These are phyloP conservation scores for Striga hermonthica DNA, from an alignment of 305 asterid genomes.

Conservation along the genomic window DNA sequence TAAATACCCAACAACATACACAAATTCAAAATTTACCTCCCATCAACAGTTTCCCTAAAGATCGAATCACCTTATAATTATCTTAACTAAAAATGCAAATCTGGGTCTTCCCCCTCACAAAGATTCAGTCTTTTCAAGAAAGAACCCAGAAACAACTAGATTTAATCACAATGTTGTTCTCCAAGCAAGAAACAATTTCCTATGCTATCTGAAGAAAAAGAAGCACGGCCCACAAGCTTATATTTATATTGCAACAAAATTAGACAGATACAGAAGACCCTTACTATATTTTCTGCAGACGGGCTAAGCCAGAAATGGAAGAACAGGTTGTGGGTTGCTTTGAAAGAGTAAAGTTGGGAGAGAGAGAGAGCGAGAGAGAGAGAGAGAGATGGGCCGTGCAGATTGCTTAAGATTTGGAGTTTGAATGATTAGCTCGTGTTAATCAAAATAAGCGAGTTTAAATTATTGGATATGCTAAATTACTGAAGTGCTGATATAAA, in stretches of 20 bases:
- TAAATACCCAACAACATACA: conserved; percentile 14
- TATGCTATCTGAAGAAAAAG: conserved; percentile 17
- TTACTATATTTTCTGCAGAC: conserved; percentile 20
- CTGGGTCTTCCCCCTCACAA: conserved; percentile 30
- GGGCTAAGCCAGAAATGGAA: conserved; percentile 24
- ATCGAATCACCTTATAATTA: not conserved
- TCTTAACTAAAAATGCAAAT: conserved; percentile 4
- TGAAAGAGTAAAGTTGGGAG: conserved; percentile 38
- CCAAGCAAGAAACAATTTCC: conserved; percentile 26
- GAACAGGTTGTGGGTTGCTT: conserved; percentile 31
- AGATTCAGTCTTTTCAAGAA: conserved; percentile 37
- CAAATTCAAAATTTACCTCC: conserved; percentile 31
- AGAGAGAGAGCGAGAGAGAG: conserved; percentile 18
- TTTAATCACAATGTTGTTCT: conserved; percentile 18
- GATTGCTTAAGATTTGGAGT: conserved; percentile 7
- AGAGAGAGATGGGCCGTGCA: not conserved
- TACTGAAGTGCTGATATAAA: no score
- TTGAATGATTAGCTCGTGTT: not conserved
- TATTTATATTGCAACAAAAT: conserved; percentile 1
- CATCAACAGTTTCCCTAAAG: conserved; percentile 28
- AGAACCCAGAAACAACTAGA: conserved; percentile 25
- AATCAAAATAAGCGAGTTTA: no score
- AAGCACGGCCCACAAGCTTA: conserved; percentile 14
- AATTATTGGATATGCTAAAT: no score
- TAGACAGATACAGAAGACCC: not conserved